phyloP scores from a whole-genome alignment of 257 asterid species.

The Mitragyna speciosa region DNA sequence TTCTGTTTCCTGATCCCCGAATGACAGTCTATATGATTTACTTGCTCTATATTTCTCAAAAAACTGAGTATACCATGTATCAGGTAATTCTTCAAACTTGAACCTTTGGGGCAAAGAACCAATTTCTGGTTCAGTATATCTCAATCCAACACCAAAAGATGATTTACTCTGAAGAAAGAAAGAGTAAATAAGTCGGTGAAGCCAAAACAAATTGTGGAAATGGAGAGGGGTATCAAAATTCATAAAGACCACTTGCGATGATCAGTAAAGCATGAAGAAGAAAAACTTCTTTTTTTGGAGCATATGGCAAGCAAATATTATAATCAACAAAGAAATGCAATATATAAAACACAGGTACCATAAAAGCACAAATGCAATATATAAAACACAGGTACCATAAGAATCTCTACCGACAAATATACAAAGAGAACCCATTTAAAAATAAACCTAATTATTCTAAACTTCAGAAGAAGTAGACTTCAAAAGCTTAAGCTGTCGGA shows the following conservation, averaged over 20 bases:
- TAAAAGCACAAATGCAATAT: not conserved
- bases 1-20: constrained; percentile 73
- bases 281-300: not conserved
- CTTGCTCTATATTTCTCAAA: constrained; percentile 67
- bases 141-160: constrained; percentile 54
- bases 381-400: not conserved
- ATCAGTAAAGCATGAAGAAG: constrained; percentile 9
- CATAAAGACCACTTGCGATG: not conserved
- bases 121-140: constrained; percentile 60
- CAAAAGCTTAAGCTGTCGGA: not conserved
- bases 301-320: not conserved
- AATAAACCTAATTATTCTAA: not conserved
- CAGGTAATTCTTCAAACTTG: constrained; percentile 77
- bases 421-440: too few relatives aligned
- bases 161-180: constrained; percentile 56
- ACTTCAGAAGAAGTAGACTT: not conserved
- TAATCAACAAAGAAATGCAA: too few relatives aligned
- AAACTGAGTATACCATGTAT: constrained; percentile 85
- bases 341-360: not conserved
- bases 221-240: not conserved
- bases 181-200: constrained; percentile 11
- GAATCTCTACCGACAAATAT: not conserved
- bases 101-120: constrained; percentile 57
- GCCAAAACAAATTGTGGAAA: not conserved
- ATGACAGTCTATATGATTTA: constrained; percentile 63